phyloP scores from a whole-genome alignment of 352 stramenopile species.

The Phytophthora quininea region DNA sequence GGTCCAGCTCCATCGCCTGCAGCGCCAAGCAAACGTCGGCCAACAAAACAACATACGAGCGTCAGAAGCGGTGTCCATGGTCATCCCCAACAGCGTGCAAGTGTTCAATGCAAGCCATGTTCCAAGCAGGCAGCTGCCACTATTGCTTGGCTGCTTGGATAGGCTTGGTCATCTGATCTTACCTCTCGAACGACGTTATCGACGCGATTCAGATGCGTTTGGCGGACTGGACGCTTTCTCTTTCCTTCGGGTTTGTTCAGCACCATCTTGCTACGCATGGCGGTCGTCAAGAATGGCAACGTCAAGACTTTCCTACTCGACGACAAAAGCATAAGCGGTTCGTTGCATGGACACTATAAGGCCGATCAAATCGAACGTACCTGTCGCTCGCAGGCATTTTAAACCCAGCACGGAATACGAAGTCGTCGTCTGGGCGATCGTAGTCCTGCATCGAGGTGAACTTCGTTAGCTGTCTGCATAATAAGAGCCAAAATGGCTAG shows the following conservation, averaged over 20 bases:
- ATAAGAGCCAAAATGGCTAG: neutral
- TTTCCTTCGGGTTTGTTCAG: slow-evolving; percentile 77
- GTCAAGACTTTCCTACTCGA: slow-evolving; percentile 69
- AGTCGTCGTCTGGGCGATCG: slow-evolving; percentile 75
- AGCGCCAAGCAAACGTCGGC: neutral
- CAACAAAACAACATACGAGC: slow-evolving; percentile 5
- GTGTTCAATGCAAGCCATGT: slow-evolving; percentile 2
- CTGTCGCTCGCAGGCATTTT: slow-evolving; percentile 82
- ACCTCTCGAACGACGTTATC: slow-evolving; percentile 78
- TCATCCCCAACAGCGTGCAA: slow-evolving; percentile 2
- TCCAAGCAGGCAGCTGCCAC: slow-evolving; percentile 17
- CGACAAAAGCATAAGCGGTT: too few relatives aligned
- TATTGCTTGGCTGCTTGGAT: slow-evolving; percentile 15
- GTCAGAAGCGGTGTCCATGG: slow-evolving; percentile 18
- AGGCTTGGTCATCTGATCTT: neutral
- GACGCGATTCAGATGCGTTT: slow-evolving; percentile 51
- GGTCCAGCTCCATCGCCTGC: slow-evolving; percentile 77
- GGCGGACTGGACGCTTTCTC: slow-evolving; percentile 53
- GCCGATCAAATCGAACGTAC: too few relatives aligned
- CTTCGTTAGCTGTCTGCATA: slow-evolving; percentile 9
- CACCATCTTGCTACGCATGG: slow-evolving; percentile 67
- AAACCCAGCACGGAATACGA: slow-evolving; percentile 82
- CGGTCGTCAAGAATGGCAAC: slow-evolving; percentile 71
- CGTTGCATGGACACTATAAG: too few relatives aligned
- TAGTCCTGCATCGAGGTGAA: slow-evolving; percentile 48